These are phyloP conservation scores for Penicillium canariense DNA, from an alignment of 495 filamentous ascomycete species.

Conservation along the genomic window DNA sequence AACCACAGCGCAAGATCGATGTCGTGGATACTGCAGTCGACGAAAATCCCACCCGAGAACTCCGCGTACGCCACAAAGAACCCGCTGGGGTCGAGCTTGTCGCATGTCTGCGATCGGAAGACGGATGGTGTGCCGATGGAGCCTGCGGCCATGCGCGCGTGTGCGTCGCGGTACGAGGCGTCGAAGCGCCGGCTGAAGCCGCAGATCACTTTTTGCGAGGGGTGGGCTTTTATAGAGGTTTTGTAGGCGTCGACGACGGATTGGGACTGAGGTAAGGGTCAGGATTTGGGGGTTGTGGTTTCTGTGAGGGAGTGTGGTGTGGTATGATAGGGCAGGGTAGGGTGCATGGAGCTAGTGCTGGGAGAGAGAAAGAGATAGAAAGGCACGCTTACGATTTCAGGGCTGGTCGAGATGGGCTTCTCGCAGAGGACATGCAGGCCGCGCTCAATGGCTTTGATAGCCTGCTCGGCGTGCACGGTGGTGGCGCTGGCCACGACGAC, in stretches of 20 bases:
- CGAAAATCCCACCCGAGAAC: slow-evolving; percentile 56
- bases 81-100: slow-evolving; percentile 50
- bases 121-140: slow-evolving; percentile 46
- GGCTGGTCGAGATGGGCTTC: slow-evolving; percentile 47
- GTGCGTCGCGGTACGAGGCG: slow-evolving; percentile 40
- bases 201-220: slow-evolving; percentile 53
- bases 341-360: not conserved
- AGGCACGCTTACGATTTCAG: slow-evolving; percentile 24
- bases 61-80: slow-evolving; percentile 55
- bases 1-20: slow-evolving; percentile 57
- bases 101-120: slow-evolving; percentile 53
- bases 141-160: slow-evolving; percentile 36
- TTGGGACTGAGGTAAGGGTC: slow-evolving; percentile 33
- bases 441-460: slow-evolving; percentile 48
- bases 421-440: slow-evolving; percentile 53
- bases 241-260: slow-evolving; percentile 43
- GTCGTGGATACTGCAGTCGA: slow-evolving; percentile 56
- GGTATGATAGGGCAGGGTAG: too few relatives aligned
- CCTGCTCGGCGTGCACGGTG: slow-evolving; percentile 49
- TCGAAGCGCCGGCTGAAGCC: slow-evolving; percentile 56
- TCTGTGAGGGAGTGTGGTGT: too few relatives aligned
- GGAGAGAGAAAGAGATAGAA: not conserved
- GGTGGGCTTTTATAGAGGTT: slow-evolving; percentile 28
- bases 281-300: not conserved
- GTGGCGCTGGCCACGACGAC: slow-evolving; percentile 46